phyloP scores from a whole-genome alignment of 164 flowering plant species.

The Vitis vinifera region DNA sequence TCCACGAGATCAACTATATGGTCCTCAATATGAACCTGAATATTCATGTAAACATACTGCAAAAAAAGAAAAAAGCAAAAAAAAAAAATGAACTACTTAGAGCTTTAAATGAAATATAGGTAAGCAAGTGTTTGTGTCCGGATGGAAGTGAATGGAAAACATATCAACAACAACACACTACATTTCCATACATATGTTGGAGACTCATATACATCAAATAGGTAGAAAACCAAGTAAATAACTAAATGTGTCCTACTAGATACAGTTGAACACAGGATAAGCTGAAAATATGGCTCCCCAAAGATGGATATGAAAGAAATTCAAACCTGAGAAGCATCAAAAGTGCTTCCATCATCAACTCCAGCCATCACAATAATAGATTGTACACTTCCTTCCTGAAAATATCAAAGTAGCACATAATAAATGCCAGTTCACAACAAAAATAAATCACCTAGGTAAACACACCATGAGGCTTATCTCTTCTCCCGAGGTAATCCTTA shows the following conservation, averaged over 20 bases:
- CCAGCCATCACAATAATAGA: constrained; percentile 67
- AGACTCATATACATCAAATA: no score
- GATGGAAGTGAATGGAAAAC: no score
- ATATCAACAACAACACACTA: no score
- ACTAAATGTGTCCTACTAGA: neutral
- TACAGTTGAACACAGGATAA: neutral
- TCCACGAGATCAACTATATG: constrained; percentile 53
- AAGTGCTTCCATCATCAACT: constrained; percentile 57
- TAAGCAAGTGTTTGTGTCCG: no score
- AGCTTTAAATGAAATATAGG: no score
- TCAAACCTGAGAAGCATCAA: constrained; percentile 82
- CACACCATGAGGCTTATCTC: constrained; percentile 75
- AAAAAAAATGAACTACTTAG: no score
- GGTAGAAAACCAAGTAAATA: neutral
- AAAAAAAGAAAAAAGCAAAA: neutral
- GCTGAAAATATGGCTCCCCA: neutral
- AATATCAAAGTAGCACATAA: constrained; percentile 7
- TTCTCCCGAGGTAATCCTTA: constrained; percentile 60
- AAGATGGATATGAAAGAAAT: constrained; percentile 4
- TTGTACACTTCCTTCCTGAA: constrained; percentile 63
- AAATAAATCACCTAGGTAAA: constrained; percentile 2
- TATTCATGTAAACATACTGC: constrained; percentile 78
- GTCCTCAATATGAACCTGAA: constrained; percentile 73
- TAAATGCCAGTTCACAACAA: neutral
- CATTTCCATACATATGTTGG: no score